Base-by-base conservation (phyloP, 768 basidiomycete species). In the Russula brevipes region DNA sequence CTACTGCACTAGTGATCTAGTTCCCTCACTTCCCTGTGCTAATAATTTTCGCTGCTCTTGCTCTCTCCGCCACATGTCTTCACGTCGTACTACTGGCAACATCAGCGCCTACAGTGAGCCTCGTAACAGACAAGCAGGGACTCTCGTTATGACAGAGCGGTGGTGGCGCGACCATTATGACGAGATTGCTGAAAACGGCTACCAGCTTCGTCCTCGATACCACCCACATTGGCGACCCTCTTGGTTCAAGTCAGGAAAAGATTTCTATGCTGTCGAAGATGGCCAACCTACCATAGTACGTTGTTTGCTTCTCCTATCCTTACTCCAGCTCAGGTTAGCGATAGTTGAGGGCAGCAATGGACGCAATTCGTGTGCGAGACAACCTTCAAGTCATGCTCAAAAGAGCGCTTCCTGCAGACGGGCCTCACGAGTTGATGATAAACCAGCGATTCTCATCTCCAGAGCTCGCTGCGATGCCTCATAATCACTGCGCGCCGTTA, bases 401-500 rank as follows among this genome's bases (percentile, higher is more conserved):
- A 52, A 55, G 31, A 6, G 56, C 64, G 24, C 38, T 57, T 31
- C 56, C 46, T 3, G 39, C 1, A 14, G 65, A 66, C 1, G 56
- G 52, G 7, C 61, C 64, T 1, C 54, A 63, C 42, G 65, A 66
- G 8, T 17, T 66, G 39, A 38, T 2, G 1, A 63, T 66, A 12
- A 57, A 58, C 33, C 3, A 45, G 51, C 41, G 49, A 17, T 63
- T 66, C 61, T 63, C 61, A 2, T 57, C 69, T 0, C 66, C 67
- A 33, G 60, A 66, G 6, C 56, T 73, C 2, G 35, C 60, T 2
- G 54, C 58, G 9, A 69, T 74, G 50, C 69, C 71, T 0, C 54
- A 67, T 4, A 75, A 73, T 52, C 73, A 74, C 52, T 69, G 67
- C 53, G 67, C 68, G 1, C 70, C 70, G 2, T 38, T 72, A 7